Base-by-base conservation (phyloP, 2,329 filamentous ascomycete species). In the Cadophora gregata region DNA sequence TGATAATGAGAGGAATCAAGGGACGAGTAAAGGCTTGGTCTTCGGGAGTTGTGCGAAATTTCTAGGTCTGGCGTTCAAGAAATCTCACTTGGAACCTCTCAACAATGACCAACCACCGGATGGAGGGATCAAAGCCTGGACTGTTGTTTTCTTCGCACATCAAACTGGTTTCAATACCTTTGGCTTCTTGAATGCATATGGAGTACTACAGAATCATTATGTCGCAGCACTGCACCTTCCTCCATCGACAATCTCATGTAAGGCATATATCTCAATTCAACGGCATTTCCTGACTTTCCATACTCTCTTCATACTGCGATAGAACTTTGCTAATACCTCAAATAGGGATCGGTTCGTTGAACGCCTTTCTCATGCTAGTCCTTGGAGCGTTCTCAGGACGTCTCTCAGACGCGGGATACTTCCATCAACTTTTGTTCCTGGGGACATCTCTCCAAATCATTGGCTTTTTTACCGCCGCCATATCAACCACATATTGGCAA, bases 401-500 rank as follows among this genome's bases (percentile, higher is more conserved):
- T 7, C 24, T 68, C 7, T 63, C 56, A 14, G 71, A 72, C 48
- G 63, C 64, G 12, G 71, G 71, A 3, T 71, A 70, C 63, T 80
- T 79, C 65, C 74, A 74, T 6, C 66, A 71, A 1, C 65, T 74
- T 4, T 51, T 73, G 4, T 67, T 65, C 31, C n/a, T 69, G 29
- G 73, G 74, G 21, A 66, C 61, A 9, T 56, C 77, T 4, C 64
- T 81, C 7, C 70, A 76, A 19, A 61, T 80, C 0, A 75, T 85
- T 6, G 83, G 84, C 1, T 77, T 82, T 69, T 82, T 85, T 74
- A 80, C 79, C 74, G 71, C 77, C 0, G 76, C 73, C 36, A 66
- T 81, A 0, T 74, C 71, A n/a, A 76, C 69, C 0, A 67, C 72
- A 1, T 84, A 82, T 73, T 85, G 78, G 77, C 81, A 85, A 68